Evolutionary conservation across 306 rosid species (phyloP).

Genomic region (Rosa rugosa): DNA sequence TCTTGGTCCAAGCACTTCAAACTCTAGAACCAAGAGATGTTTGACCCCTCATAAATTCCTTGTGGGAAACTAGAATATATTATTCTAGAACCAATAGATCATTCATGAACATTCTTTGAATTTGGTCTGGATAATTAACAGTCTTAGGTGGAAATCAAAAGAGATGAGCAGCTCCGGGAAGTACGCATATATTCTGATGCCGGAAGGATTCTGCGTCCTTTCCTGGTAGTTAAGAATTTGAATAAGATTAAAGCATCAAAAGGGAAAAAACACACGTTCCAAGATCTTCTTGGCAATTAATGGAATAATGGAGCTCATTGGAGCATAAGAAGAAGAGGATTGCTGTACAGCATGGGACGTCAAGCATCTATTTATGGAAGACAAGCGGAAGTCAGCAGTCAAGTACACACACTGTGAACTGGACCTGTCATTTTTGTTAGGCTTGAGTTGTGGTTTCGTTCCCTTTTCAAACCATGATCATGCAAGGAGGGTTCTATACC

Average conservation of each 20-base stretch:
- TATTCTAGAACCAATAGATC: too few species aligned
- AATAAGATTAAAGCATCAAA: slow-evolving; percentile 52
- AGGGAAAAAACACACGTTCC: slow-evolving; percentile 49
- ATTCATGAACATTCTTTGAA: too few species aligned
- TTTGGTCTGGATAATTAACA: too few species aligned
- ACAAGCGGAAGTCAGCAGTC: slow-evolving; percentile 35
- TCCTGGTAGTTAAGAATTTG: slow-evolving; percentile 75
- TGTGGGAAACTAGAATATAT: too few species aligned
- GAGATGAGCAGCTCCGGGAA: slow-evolving; percentile 63
- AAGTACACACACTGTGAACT: slow-evolving; percentile 91
- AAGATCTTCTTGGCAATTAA: slow-evolving; percentile 46
- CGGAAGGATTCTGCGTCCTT: slow-evolving; percentile 92
- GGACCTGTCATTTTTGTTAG: slow-evolving; percentile 77
- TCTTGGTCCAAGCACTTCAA: too few species aligned
- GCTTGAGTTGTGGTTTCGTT: slow-evolving; percentile 74
- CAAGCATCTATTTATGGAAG: slow-evolving; percentile 48
- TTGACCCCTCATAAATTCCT: too few species aligned
- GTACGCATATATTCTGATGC: slow-evolving; percentile 82
- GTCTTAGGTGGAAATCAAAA: slow-evolving; percentile 78
- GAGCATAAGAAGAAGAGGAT: slow-evolving; percentile 78
- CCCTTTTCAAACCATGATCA: slow-evolving; percentile 97
- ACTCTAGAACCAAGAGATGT: too few species aligned
- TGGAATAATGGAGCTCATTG: slow-evolving; percentile 66
- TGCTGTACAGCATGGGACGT: slow-evolving; percentile 79
- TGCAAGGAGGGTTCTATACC: slow-evolving; percentile 86